Conservation (phyloP, 495 filamentous ascomycete species). For the Penicillium odoratum region DNA sequence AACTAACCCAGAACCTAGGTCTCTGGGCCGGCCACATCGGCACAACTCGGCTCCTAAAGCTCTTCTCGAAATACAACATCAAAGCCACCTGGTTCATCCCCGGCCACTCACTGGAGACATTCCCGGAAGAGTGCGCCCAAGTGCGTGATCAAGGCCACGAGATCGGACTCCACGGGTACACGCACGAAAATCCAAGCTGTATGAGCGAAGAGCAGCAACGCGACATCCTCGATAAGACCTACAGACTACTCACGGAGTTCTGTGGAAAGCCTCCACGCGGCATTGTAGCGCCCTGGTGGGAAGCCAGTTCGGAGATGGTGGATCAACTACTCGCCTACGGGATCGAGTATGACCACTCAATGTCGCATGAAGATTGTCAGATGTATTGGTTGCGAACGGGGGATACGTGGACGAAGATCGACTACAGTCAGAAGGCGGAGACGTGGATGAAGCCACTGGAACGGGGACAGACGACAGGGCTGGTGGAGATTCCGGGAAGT, state of each 20-base stretch:
- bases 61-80: conserved; percentile 79
- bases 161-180: conserved; percentile 75
- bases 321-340: conserved; percentile 67
- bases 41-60: conserved; percentile 66
- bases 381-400: conserved; percentile 64
- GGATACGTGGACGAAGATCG: conserved; percentile 62
- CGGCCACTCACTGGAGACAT: conserved; percentile 75
- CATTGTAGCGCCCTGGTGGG: conserved; percentile 68
- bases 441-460: conserved; percentile 67
- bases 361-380: conserved; percentile 67
- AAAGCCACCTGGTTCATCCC: conserved; percentile 85
- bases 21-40: conserved; percentile 74
- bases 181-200: conserved; percentile 70
- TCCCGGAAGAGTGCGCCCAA: conserved; percentile 72
- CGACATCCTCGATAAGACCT: conserved; percentile 75
- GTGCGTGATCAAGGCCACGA: conserved; percentile 77
- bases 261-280: conserved; percentile 72
- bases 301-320: conserved; percentile 64
- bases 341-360: conserved; percentile 69
- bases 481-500: conserved; percentile 66
- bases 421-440: conserved; percentile 58
- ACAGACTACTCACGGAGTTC: conserved; percentile 69
- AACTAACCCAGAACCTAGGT: conserved; percentile 36
- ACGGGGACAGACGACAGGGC: conserved; percentile 49
- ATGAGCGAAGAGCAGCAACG: conserved; percentile 76